phyloP scores from a whole-genome alignment of 2,329 filamentous ascomycete species.

The Ceratocystiopsis brevicomis region DNA sequence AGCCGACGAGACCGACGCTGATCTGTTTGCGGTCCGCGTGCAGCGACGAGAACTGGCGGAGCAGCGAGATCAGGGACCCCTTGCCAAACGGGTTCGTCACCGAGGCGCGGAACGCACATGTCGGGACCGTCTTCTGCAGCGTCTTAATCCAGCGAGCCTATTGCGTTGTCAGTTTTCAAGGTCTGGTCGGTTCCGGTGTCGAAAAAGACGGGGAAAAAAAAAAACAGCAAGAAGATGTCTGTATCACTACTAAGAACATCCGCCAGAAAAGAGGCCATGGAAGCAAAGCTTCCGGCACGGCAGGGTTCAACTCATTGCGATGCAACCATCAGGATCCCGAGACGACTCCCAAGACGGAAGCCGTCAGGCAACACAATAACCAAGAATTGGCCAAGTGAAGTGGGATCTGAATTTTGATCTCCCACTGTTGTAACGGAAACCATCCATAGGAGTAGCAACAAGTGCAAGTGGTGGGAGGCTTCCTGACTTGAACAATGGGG shows the following conservation, averaged over 20 bases:
- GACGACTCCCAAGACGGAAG: slow-evolving; percentile 81
- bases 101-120: slow-evolving; percentile 81
- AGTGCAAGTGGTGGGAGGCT: slow-evolving; percentile 38
- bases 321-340: slow-evolving; percentile 53
- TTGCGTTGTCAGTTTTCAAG: slow-evolving; percentile 10
- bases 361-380: slow-evolving; percentile 49
- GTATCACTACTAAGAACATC: slow-evolving; percentile 97
- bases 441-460: slow-evolving; percentile 45
- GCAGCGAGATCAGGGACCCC: slow-evolving; percentile 75
- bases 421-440: slow-evolving; percentile 98
- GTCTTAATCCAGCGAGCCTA: slow-evolving; percentile 85
- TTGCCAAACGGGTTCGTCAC: slow-evolving; percentile 96
- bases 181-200: not conserved
- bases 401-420: slow-evolving; percentile 62
- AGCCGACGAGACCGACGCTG: slow-evolving; percentile 55
- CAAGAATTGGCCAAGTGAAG: slow-evolving; percentile 40
- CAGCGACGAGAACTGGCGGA: slow-evolving; percentile 80
- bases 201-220: slow-evolving; percentile 11
- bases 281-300: slow-evolving; percentile 27
- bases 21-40: slow-evolving; percentile 51
- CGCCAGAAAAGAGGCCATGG: slow-evolving; percentile 42
- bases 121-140: slow-evolving; percentile 81
- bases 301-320: slow-evolving; percentile 95
- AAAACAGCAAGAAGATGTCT: slow-evolving; percentile 33
- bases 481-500: slow-evolving; percentile 75